Evolutionary conservation across 1,284 basidiomycete species (phyloP).

Genomic region (Porphyrellus sp.): DNA sequence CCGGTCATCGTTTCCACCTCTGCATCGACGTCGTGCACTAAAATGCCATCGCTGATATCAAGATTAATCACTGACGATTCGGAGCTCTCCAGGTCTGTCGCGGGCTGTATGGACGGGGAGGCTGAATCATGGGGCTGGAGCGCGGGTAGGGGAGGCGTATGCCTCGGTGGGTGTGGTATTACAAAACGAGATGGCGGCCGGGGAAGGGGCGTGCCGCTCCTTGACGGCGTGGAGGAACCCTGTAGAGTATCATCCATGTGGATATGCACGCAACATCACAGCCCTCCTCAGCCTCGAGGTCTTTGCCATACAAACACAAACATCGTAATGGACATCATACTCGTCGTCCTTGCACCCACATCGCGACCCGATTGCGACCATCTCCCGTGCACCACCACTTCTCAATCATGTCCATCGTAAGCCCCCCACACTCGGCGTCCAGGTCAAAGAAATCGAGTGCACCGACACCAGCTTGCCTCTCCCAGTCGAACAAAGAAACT

Average conservation of each 20-base stretch:
- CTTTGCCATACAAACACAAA: constrained; percentile 21
- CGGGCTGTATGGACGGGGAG: constrained; percentile 32
- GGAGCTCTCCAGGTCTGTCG: constrained; percentile 52
- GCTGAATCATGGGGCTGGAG: constrained; percentile 42
- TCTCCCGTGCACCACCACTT: constrained; percentile 89
- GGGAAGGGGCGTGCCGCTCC: constrained; percentile 35
- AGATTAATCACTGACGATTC: constrained; percentile 64
- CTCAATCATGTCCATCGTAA: constrained; percentile 62
- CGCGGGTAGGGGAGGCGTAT: constrained; percentile 42
- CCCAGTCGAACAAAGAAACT: constrained; percentile 59
- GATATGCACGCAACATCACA: neutral
- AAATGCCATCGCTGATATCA: constrained; percentile 60
- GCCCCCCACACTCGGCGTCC: constrained; percentile 16
- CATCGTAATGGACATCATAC: constrained; percentile 1
- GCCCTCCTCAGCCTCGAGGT: constrained; percentile 1
- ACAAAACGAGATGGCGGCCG: constrained; percentile 43
- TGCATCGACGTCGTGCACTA: constrained; percentile 61
- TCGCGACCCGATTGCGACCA: constrained; percentile 53
- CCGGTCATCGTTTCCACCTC: constrained; percentile 51
- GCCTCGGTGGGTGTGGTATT: constrained; percentile 42
- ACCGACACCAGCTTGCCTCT: constrained; percentile 60
- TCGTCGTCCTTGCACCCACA: constrained; percentile 71
- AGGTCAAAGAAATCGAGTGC: constrained; percentile 69
- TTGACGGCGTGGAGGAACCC: constrained; percentile 35
- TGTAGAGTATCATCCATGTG: constrained; percentile 24